These are phyloP conservation scores for Aureobasidium sp. DNA, from an alignment of 2,329 filamentous ascomycete species.

Conservation along the genomic window DNA sequence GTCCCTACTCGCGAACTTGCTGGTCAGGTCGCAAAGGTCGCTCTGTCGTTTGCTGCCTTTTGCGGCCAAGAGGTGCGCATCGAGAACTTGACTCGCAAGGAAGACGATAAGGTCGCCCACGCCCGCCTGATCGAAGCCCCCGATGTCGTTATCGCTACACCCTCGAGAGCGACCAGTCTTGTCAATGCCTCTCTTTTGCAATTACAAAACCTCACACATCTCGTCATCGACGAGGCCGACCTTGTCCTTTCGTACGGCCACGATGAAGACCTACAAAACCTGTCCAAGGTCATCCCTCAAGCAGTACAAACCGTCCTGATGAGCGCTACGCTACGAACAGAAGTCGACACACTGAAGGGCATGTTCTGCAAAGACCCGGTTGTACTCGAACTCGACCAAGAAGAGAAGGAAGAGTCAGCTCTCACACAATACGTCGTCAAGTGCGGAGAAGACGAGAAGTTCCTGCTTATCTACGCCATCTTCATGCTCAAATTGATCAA, in stretches of 20 bases:
- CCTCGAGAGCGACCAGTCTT: slow-evolving; percentile 72
- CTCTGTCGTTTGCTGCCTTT: slow-evolving; percentile 70
- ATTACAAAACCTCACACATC: slow-evolving; percentile 61
- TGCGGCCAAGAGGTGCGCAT: slow-evolving; percentile 76
- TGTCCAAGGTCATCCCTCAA: slow-evolving; percentile 71
- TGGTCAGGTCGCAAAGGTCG: slow-evolving; percentile 75
- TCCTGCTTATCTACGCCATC: slow-evolving; percentile 84
- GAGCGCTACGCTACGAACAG: slow-evolving; percentile 83
- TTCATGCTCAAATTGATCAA: slow-evolving; percentile 92
- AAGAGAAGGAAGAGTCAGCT: slow-evolving; percentile 59
- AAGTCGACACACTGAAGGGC: slow-evolving; percentile 76
- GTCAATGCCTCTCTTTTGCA: slow-evolving; percentile 65
- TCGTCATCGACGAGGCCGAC: slow-evolving; percentile 93
- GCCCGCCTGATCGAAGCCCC: slow-evolving; percentile 79
- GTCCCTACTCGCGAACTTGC: slow-evolving; percentile 93
- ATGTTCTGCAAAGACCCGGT: slow-evolving; percentile 79
- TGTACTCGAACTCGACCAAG: slow-evolving; percentile 73
- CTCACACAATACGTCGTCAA: slow-evolving; percentile 61
- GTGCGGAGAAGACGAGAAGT: slow-evolving; percentile 97
- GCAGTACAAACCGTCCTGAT: slow-evolving; percentile 87
- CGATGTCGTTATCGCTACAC: slow-evolving; percentile 86
- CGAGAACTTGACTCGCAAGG: slow-evolving; percentile 83
- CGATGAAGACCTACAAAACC: slow-evolving; percentile 75
- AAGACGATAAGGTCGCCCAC: slow-evolving; percentile 80
- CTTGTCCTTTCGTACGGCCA: slow-evolving; percentile 91